Percentiles rank a stretch among this genome's conserved stretches.
Conservation (phyloP, 1,284 basidiomycete genomes). For the Baeospora myosura region DNA sequence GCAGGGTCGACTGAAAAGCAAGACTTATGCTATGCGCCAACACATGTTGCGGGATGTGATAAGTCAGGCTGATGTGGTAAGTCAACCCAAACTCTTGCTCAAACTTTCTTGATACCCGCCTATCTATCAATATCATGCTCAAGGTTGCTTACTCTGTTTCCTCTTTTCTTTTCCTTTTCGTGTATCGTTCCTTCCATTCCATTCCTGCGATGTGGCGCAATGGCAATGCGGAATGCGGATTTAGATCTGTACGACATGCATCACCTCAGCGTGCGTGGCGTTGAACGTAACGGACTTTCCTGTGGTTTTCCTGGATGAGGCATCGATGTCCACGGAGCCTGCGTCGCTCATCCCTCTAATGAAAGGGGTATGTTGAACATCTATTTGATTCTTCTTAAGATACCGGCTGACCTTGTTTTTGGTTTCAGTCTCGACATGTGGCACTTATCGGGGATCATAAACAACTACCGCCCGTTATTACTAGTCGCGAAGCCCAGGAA, state of each 20-base stretch:
- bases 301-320: conserved; percentile 90
- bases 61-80: conserved; percentile 65
- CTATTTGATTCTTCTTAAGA: conserved; percentile 8
- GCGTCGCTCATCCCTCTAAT: conserved; percentile 80
- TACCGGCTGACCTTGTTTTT: conserved; percentile 11
- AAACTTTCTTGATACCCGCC: too few species aligned
- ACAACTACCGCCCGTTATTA: conserved; percentile 88
- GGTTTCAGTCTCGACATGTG: conserved; percentile 66
- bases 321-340: conserved; percentile 93
- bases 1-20: conserved; percentile 28
- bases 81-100: too few species aligned
- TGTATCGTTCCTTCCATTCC: too few species aligned
- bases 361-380: conserved; percentile 65
- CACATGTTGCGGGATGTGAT: conserved; percentile 58
- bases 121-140: conserved; percentile 1
- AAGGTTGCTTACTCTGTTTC: conserved; percentile 6
- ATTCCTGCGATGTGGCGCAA: too few species aligned
- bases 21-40: conserved; percentile 42
- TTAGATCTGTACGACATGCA: conserved; percentile 80
- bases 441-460: conserved; percentile 94
- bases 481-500: conserved; percentile 60
- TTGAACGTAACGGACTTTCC: conserved; percentile 79
- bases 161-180: conserved; percentile 1
- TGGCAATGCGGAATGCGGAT: too few species aligned
- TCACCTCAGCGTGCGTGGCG: conserved; percentile 57